phyloP scores from a whole-genome alignment of 345 rosid genomes.

The Excoecaria cochinchinensis region DNA sequence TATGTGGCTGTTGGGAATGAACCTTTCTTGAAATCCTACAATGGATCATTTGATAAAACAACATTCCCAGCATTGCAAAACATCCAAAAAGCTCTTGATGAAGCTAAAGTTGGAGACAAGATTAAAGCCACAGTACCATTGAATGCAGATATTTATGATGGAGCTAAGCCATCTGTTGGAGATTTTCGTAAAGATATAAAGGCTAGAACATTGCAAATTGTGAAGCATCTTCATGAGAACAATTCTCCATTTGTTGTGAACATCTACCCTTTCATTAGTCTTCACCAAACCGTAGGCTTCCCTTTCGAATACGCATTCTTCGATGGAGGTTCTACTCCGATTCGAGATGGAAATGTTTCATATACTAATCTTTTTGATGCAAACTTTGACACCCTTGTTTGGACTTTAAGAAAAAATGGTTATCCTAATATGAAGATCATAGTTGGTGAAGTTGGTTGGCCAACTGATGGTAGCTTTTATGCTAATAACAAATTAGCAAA shows the following conservation, averaged over 20 bases:
- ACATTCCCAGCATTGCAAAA: constrained; percentile 64
- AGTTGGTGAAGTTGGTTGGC: constrained; percentile 97
- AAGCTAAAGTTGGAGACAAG: constrained; percentile 48
- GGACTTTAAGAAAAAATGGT: constrained; percentile 52
- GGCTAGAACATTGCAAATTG: constrained; percentile 41
- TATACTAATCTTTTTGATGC: constrained; percentile 80
- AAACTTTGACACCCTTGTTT: constrained; percentile 77
- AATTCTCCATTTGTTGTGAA: constrained; percentile 69
- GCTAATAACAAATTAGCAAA: constrained; percentile 44
- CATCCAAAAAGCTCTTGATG: constrained; percentile 64
- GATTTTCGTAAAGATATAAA: constrained; percentile 50
- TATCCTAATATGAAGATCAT: constrained; percentile 46
- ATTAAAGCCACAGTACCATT: constrained; percentile 66
- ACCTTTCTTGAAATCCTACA: constrained; percentile 70
- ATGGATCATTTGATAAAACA: constrained; percentile 41
- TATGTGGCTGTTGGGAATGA: constrained; percentile 91
- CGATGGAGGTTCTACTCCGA: constrained; percentile 26
- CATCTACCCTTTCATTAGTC: constrained; percentile 85
- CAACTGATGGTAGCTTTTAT: constrained; percentile 56
- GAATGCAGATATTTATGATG: constrained; percentile 79
- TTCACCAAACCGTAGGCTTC: constrained; percentile 53
- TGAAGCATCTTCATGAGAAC: constrained; percentile 42
- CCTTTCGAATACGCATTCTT: constrained; percentile 68
- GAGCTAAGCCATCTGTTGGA: constrained; percentile 69
- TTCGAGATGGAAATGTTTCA: constrained; percentile 36